A percentile compares a stretch with the other conserved stretches of the same genome.
Evolutionary conservation across 2,329 filamentous ascomycete species (phyloP).

Genomic region (Diaporthe ilicicola): DNA sequence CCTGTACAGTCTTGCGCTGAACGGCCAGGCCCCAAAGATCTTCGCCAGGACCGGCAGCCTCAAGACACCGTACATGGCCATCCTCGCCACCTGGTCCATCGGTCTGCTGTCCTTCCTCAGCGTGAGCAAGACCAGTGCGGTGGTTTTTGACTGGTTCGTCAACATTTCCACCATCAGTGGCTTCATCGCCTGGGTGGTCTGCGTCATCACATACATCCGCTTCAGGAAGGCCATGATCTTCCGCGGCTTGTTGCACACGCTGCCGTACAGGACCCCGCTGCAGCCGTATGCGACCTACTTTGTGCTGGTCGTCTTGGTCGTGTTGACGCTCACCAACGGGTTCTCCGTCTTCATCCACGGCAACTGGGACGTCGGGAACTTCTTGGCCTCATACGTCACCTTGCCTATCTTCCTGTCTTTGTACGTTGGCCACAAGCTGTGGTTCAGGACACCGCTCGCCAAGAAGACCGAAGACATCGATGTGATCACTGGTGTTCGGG

Average conservation of each 20-base stretch:
- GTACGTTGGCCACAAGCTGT: slow-evolving; percentile 68
- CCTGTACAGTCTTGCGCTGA: slow-evolving; percentile 73
- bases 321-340: slow-evolving; percentile 78
- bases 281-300: slow-evolving; percentile 73
- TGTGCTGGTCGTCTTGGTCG: slow-evolving; percentile 62
- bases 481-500: slow-evolving; percentile 64
- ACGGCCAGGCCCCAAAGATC: slow-evolving; percentile 69
- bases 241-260: slow-evolving; percentile 57
- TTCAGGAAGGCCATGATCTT: slow-evolving; percentile 64
- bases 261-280: slow-evolving; percentile 61
- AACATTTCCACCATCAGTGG: slow-evolving; percentile 73
- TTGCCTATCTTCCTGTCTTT: slow-evolving; percentile 68
- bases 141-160: slow-evolving; percentile 76
- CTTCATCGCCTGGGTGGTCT: slow-evolving; percentile 67
- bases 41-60: slow-evolving; percentile 68
- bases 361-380: slow-evolving; percentile 69
- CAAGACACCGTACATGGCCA: slow-evolving; percentile 67
- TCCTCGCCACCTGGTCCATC: slow-evolving; percentile 64
- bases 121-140: slow-evolving; percentile 66
- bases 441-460: slow-evolving; percentile 52
- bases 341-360: slow-evolving; percentile 77
- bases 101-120: slow-evolving; percentile 77
- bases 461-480: slow-evolving; percentile 61
- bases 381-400: slow-evolving; percentile 72
- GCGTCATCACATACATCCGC: slow-evolving; percentile 66